Evolutionary conservation across 306 rosid species (phyloP).

Genomic region (Cicer cuneatum): DNA sequence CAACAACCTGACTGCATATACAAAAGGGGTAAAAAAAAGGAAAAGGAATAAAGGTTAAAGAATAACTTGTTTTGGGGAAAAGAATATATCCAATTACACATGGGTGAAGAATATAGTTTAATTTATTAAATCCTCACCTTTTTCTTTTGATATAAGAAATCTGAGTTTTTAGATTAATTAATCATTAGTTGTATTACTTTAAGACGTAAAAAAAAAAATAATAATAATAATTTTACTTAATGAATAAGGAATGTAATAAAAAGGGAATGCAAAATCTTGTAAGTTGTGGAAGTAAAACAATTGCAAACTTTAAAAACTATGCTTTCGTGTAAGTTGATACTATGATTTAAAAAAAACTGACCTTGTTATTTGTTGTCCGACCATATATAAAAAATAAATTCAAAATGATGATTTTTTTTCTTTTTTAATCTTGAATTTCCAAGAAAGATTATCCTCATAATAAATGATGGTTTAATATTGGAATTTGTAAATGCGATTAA

Average conservation of each 20-base stretch:
- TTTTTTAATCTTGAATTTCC: too few species aligned
- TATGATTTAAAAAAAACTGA: too few species aligned
- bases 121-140: neutral
- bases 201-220: neutral
- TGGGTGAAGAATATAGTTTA: slow-evolving; percentile 47
- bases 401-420: too few species aligned
- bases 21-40: neutral
- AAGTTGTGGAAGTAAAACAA: neutral
- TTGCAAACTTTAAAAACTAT: neutral
- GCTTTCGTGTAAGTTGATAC: neutral
- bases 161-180: neutral
- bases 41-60: slow-evolving; percentile 31
- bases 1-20: slow-evolving; percentile 81
- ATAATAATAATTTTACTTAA: neutral
- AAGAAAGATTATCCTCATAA: too few species aligned
- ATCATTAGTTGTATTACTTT: neutral
- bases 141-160: neutral
- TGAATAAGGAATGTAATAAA: neutral
- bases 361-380: too few species aligned
- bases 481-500: too few species aligned
- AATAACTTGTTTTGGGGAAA: neutral
- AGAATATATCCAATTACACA: slow-evolving; percentile 27
- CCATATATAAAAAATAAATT: too few species aligned
- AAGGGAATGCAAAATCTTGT: neutral
- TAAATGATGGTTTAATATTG: too few species aligned